Evolutionary conservation across 225 moss, liverwort and hornwort species (phyloP).

Genomic region (Bryoerythrophyllum caledonicum): DNA sequence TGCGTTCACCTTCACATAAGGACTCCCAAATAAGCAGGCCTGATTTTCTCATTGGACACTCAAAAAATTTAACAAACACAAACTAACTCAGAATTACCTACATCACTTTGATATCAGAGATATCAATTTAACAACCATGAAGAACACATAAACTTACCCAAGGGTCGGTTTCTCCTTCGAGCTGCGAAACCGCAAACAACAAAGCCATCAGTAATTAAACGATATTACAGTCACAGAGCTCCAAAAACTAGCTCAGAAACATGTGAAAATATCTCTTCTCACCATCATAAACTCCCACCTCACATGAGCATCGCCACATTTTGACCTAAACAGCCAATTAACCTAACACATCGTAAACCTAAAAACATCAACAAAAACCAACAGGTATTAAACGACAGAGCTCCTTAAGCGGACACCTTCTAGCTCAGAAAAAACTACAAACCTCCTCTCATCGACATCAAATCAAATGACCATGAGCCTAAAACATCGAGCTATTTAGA

Average conservation of each 20-base stretch:
- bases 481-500: neutral
- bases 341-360: no score
- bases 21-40: neutral
- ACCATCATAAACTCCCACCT: no score
- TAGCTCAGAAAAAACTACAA: neutral
- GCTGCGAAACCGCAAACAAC: conserved; percentile 45
- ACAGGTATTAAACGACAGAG: neutral
- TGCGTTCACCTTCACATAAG: conserved; percentile 1
- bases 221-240: neutral
- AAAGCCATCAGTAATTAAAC: conserved; percentile 16
- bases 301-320: no score
- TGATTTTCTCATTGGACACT: neutral
- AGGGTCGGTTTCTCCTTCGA: conserved; percentile 99
- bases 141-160: conserved; percentile 50
- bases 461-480: no score
- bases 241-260: neutral
- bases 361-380: conserved; percentile 1
- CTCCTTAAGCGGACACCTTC: neutral
- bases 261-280: neutral
- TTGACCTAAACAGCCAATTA: no score
- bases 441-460: neutral
- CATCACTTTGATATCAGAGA: neutral
- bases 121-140: neutral
- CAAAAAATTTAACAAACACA: no score
- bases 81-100: neutral